Conservation (phyloP, 495 filamentous ascomycete species). For the Neurospora sublineolata region DNA sequence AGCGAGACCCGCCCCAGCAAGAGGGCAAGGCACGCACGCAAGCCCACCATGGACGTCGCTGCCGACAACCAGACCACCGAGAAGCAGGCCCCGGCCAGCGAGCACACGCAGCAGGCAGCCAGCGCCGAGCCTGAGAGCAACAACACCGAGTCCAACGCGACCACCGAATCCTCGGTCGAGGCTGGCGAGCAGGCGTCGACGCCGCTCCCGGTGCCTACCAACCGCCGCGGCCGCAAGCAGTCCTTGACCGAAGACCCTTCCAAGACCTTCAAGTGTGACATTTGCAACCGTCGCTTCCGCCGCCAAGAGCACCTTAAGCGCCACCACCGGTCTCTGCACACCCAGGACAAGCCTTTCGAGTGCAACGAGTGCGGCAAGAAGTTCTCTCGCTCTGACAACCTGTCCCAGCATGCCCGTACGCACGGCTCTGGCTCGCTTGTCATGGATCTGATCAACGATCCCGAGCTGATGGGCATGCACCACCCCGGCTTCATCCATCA, state of each 20-base stretch:
- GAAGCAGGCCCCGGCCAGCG: conserved; percentile 18
- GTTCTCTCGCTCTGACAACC: conserved; percentile 95
- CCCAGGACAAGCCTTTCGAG: conserved; percentile 96
- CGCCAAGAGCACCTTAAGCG: conserved; percentile 98
- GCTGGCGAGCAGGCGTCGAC: conserved; percentile 20
- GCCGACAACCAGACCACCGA: conserved; percentile 32
- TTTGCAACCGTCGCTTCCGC: conserved; percentile 94
- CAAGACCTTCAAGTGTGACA: conserved; percentile 94
- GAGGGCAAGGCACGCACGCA: conserved; percentile 19
- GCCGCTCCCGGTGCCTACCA: conserved; percentile 52
- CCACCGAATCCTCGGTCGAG: conserved; percentile 16
- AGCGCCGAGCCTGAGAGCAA: conserved; percentile 1
- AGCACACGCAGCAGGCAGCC: conserved; percentile 2
- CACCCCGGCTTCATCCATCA: conserved; percentile 10
- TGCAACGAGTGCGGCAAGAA: conserved; percentile 97
- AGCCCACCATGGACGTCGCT: conserved; percentile 35
- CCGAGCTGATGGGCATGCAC: conserved; percentile 30
- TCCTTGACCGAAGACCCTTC: conserved; percentile 95
- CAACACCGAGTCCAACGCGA: conserved; percentile 17
- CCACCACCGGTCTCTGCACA: conserved; percentile 96
- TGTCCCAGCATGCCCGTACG: conserved; percentile 89
- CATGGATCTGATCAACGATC: conserved; percentile 77
- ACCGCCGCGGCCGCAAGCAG: conserved; percentile 95
- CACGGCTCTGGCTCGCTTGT: conserved; percentile 83
- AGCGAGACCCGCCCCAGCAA: neutral